Evolutionary conservation across 768 basidiomycete species (phyloP).

Genomic region (Amyloporia xantha): DNA sequence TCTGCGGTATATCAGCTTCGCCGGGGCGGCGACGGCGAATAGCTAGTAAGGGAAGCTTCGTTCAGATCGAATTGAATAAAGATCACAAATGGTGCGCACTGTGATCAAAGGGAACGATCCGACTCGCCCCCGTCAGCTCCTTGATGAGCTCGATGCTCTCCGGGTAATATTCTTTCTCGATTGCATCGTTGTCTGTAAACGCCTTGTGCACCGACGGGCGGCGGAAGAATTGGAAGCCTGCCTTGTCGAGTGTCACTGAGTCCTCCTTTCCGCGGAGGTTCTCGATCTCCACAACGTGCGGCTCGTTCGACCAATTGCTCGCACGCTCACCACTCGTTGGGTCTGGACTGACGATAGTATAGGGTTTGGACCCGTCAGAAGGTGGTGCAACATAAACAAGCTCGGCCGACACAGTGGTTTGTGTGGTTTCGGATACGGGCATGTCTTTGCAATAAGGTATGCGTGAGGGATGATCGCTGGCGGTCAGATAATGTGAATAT

Average conservation of each 20-base stretch:
- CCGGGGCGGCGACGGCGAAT: slow-evolving; percentile 35
- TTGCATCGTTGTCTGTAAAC: slow-evolving; percentile 46
- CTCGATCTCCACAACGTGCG: slow-evolving; percentile 34
- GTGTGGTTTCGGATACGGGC: background rate
- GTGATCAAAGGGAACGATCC: slow-evolving; percentile 60
- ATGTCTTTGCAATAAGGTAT: background rate
- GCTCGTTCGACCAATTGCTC: slow-evolving; percentile 31
- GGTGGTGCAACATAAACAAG: slow-evolving; percentile 35
- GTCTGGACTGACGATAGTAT: slow-evolving; percentile 29
- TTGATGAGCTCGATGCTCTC: slow-evolving; percentile 56
- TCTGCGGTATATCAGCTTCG: slow-evolving; percentile 30
- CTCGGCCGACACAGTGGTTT: slow-evolving; percentile 18
- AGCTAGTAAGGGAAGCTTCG: slow-evolving; percentile 26
- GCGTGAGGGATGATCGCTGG: no score
- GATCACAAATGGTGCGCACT: slow-evolving; percentile 29
- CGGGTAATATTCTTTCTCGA: slow-evolving; percentile 50
- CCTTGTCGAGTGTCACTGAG: slow-evolving; percentile 37
- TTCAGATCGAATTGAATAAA: background rate
- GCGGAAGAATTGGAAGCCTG: slow-evolving; percentile 43
- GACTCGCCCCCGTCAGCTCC: slow-evolving; percentile 50
- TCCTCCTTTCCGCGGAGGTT: slow-evolving; percentile 48
- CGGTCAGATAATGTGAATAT: no score
- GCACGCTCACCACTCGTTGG: slow-evolving; percentile 20
- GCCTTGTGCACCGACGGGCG: slow-evolving; percentile 36
- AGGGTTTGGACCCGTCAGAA: slow-evolving; percentile 34